Conservation (phyloP, 306 rosid genomes). For the Delonix regia region DNA sequence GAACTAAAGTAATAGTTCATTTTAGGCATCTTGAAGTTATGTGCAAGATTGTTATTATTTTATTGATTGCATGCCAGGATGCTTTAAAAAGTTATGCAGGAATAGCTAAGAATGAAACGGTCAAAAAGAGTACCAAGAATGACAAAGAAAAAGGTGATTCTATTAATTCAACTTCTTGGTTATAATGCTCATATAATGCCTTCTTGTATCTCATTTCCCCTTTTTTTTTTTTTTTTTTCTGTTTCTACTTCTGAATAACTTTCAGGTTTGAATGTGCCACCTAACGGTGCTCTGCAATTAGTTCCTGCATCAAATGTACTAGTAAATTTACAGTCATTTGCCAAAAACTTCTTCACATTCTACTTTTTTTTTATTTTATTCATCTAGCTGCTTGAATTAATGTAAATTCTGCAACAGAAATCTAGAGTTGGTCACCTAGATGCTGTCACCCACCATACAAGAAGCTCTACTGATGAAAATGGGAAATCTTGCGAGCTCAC, state of each 20-base stretch:
- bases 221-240: not conserved
- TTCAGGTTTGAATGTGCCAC: constrained; percentile 59
- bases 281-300: constrained; percentile 44
- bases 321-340: constrained; percentile 36
- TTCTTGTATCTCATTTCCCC: constrained; percentile 20
- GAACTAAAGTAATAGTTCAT: constrained; percentile 6
- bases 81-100: constrained; percentile 49
- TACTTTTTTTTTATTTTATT: constrained; percentile 23
- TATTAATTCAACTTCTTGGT: constrained; percentile 27
- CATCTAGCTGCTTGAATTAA: constrained; percentile 31
- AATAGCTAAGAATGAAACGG: constrained; percentile 51
- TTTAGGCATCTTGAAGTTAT: constrained; percentile 17
- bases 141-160: constrained; percentile 51
- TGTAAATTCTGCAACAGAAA: constrained; percentile 61
- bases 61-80: constrained; percentile 61
- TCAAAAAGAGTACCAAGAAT: constrained; percentile 13
- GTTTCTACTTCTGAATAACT: constrained; percentile 26
- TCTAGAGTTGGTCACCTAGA: constrained; percentile 39
- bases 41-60: constrained; percentile 32
- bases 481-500: constrained; percentile 77
- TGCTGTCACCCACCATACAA: constrained; percentile 41
- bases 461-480: constrained; percentile 56
- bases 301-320: constrained; percentile 59
- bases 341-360: constrained; percentile 25
- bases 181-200: constrained; percentile 22